Evolutionary conservation across 768 basidiomycete species (phyloP), one percentile per base, ranked within the genome.

Genomic region (Russula brevipes): DNA sequence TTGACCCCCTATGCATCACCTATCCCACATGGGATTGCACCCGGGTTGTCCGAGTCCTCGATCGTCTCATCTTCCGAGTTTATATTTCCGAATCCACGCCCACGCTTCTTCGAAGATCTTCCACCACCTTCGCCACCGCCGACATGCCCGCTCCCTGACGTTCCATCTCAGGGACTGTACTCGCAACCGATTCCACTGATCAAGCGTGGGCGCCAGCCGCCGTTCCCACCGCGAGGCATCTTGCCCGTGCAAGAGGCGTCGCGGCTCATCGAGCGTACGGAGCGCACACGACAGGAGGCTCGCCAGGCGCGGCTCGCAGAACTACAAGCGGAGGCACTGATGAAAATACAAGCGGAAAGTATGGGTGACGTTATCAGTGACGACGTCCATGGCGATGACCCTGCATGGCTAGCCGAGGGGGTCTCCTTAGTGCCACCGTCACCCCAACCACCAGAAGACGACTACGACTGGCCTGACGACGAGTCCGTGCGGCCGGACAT

Each of bases 171-270:
- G 9, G 51, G 58, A 9, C 57, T 61, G 3, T 66, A 63, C 54
- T 24, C 64, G 14, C 70, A 69, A 38, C 56, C 54, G 7, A 49
- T 59, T 1, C 59, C 63, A 14, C 4, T 45, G 5, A 55, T 59
- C 35, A 76, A 76, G 62, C 75, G 83, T 16, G 83, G 83, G 12
- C 76, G 77, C 44, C 78, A 81, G 67, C 66, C 76, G 14, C 82
- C 84, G 0, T 84, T 84, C 73, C 83, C 83, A 30, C 56, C 76
- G n/a, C 73, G 72, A 10, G 81, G 81, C 19, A 64, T 81, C n/a
- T 60, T 75, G 6, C 71, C 61, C 54, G 72, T 54, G 41, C 65
- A 59, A 58, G 68, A 67, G 38, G 67, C 68, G 33, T 59, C 68
- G 6, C 56, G 61, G 47, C 66, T 68, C 31, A 60, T 70, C 50